A percentile compares a stretch with the other conserved stretches of the same genome.
Evolutionary conservation across 2,329 filamentous ascomycete species (phyloP).

Genomic region (Colletotrichum higginsianum): DNA sequence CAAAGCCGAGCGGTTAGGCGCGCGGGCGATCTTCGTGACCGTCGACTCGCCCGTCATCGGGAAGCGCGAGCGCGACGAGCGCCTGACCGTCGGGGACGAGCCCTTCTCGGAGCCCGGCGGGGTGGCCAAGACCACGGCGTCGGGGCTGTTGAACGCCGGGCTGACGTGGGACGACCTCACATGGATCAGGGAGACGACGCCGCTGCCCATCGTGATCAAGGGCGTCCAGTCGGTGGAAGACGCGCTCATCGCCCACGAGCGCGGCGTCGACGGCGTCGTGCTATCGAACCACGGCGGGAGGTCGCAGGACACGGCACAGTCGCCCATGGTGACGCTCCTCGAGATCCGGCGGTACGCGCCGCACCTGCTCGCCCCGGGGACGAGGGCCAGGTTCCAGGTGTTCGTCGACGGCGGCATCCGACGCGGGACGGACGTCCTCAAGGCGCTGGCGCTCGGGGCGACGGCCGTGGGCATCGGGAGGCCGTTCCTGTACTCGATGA

Average conservation of each 20-base stretch:
- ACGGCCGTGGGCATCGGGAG: slow-evolving; percentile 79
- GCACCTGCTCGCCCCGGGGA: slow-evolving; percentile 52
- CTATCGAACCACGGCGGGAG: slow-evolving; percentile 80
- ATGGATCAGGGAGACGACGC: slow-evolving; percentile 69
- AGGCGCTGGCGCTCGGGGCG: slow-evolving; percentile 75
- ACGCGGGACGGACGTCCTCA: slow-evolving; percentile 78
- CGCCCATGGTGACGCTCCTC: slow-evolving; percentile 42
- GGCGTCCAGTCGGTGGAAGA: slow-evolving; percentile 77
- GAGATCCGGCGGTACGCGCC: slow-evolving; percentile 65
- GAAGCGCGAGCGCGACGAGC: slow-evolving; percentile 65
- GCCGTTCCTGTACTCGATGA: slow-evolving; percentile 72
- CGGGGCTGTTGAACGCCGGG: slow-evolving; percentile 69
- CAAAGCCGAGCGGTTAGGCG: slow-evolving; percentile 61
- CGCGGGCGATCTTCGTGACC: slow-evolving; percentile 70
- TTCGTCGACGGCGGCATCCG: slow-evolving; percentile 77
- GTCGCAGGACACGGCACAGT: slow-evolving; percentile 60
- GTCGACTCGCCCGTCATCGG: slow-evolving; percentile 71
- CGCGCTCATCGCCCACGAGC: slow-evolving; percentile 70
- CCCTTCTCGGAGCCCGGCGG: slow-evolving; percentile 57
- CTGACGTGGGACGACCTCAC: slow-evolving; percentile 75
- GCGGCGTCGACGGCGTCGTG: slow-evolving; percentile 76
- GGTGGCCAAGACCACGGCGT: slow-evolving; percentile 65
- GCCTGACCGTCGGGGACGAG: slow-evolving; percentile 62
- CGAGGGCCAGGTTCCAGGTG: slow-evolving; percentile 56
- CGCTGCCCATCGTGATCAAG: slow-evolving; percentile 74